Base-by-base conservation (phyloP, 179 eudicot species). In the Gypsophila paniculata region DNA sequence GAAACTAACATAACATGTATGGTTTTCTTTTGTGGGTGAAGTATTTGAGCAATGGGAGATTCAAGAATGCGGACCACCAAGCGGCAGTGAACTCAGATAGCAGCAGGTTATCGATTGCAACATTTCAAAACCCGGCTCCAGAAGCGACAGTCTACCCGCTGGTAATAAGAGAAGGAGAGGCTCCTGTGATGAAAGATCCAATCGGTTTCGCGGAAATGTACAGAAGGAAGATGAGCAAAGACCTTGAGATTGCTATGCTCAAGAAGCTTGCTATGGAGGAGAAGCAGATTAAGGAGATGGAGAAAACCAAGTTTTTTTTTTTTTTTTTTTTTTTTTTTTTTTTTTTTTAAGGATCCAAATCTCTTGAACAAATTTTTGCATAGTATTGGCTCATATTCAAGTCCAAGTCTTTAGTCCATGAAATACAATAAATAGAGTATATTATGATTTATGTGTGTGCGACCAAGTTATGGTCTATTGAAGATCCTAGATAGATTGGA, bases 41-140 rank as follows among this genome's bases (percentile, higher is more conserved):
- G 96, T 90, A 73, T 65, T 65, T 90, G 74, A 90, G 96, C 91
- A 90, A 90, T 26, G 96, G 96, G 71, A 82, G 96, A 82, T 90
- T 90, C 84, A 90, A 84, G 89, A 90, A 87, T 18, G 96, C 96
- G 1, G 96, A 90, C 62, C 96, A 90, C 78, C 96, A 88, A 72
- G 93, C 90, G 23, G 96, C 84, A 10, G 96, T 90, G 81, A 90
- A 90, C 90, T 88, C 96, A 13, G 78, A 87, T 64, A 5, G 5
- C 39, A 90, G 91, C 77, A 75, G 96, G n/a, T 68, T 90, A 25
- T 90, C 96, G 0, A 85, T 90, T 2, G 96, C 96, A 42, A 88
- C 96, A 0, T 90, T 90, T 77, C 91, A 88, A 32, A 90, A 90
- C 77, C 93, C 96, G 13, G 90, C 93, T 0, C 87, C 87, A 5